phyloP scores from a whole-genome alignment of 208 protist genomes.

The Spongospora subterranea region DNA sequence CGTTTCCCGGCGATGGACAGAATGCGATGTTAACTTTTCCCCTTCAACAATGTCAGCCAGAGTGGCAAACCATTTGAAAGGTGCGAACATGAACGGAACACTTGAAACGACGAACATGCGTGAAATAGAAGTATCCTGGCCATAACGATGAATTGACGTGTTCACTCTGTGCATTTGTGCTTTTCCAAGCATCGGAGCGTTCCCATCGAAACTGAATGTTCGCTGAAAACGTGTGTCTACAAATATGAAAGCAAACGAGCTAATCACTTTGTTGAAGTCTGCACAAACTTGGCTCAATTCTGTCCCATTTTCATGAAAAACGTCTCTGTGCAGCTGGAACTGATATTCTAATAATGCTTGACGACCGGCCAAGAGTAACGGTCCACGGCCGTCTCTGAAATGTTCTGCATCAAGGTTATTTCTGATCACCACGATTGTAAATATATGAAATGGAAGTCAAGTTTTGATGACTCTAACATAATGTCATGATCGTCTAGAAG shows the following conservation, averaged over 20 bases:
- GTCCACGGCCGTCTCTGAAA: background rate
- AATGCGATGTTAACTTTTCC: background rate
- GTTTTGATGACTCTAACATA: background rate
- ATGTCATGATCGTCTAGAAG: constrained; percentile 20
- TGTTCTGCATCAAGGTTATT: background rate
- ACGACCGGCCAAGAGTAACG: background rate
- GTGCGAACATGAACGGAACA: background rate
- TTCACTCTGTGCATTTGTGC: background rate
- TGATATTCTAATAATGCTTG: background rate
- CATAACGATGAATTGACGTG: background rate
- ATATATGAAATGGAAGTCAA: too few relatives aligned
- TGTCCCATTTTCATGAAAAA: background rate
- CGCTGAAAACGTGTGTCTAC: background rate
- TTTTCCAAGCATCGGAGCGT: background rate
- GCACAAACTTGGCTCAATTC: background rate
- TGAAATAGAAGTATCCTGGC: background rate
- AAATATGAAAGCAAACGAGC: background rate
- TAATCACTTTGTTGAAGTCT: background rate
- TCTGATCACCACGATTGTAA: too few relatives aligned
- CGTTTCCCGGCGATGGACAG: background rate
- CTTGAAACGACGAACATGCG: background rate
- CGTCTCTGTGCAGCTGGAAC: background rate
- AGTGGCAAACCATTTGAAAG: background rate
- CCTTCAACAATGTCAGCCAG: background rate
- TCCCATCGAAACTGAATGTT: background rate